Percentiles rank a stretch among this genome's conserved stretches.
These are phyloP conservation scores for Schrenkiella parvula DNA, from an alignment of 345 rosid species.

Conservation along the genomic window DNA sequence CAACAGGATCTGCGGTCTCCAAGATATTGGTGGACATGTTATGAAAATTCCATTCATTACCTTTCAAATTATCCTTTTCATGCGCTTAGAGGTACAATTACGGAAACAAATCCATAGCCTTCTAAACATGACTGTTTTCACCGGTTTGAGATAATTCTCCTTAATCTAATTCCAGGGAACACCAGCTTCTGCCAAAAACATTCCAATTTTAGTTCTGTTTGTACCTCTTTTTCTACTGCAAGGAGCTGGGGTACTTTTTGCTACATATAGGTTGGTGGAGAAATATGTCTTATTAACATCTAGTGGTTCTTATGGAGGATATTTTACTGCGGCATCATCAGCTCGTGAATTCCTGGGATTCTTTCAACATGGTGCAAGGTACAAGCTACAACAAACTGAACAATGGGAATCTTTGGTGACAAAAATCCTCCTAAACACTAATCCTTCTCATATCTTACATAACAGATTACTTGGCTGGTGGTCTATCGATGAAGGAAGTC, in stretches of 20 bases:
- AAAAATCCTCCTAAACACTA: background rate
- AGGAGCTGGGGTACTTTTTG: conserved; percentile 77
- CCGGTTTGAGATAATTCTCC: background rate
- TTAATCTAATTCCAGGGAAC: conserved; percentile 56
- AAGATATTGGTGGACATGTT: conserved; percentile 85
- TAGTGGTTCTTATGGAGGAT: conserved; percentile 42
- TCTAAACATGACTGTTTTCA: background rate
- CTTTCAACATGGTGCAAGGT: conserved; percentile 83
- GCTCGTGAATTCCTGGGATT: conserved; percentile 65
- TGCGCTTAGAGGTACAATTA: conserved; percentile 74
- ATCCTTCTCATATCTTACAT: background rate
- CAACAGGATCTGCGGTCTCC: conserved; percentile 57
- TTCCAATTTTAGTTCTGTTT: conserved; percentile 51
- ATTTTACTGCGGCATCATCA: conserved; percentile 43
- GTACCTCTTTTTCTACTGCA: conserved; percentile 71
- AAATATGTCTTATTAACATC: conserved; percentile 45
- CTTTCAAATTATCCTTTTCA: conserved; percentile 80
- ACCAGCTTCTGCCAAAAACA: conserved; percentile 59
- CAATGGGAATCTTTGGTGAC: background rate
- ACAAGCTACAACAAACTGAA: conserved; percentile 3
- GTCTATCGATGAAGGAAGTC: conserved; percentile 95
- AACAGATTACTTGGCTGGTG: conserved; percentile 92
- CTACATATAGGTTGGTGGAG: conserved; percentile 60
- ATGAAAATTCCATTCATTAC: conserved; percentile 73
- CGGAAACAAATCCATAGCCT: background rate